A percentile compares a stretch with the other conserved stretches of the same genome.
Conservation (phyloP, 2,329 filamentous ascomycete genomes). For the Elsinoe ampelina region DNA sequence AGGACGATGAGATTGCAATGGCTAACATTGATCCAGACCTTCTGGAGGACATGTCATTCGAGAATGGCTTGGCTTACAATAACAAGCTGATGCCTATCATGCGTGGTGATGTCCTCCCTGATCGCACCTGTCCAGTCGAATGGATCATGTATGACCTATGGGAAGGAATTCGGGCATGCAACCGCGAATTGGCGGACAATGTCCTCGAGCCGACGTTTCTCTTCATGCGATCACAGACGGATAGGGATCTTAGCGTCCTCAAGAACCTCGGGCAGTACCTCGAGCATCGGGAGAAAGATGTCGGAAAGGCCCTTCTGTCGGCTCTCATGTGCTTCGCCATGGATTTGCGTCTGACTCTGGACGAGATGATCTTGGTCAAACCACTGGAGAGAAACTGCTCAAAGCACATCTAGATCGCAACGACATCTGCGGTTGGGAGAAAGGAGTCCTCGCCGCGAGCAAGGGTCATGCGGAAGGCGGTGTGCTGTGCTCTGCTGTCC, state of each 20-base stretch:
- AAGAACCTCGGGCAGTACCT: slow-evolving; percentile 29
- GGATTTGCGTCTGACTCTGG: slow-evolving; percentile 22
- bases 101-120: slow-evolving; percentile 25
- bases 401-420: slow-evolving; percentile 34
- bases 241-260: slow-evolving; percentile 20
- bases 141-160: slow-evolving; percentile 35
- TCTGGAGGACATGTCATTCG: slow-evolving; percentile 35
- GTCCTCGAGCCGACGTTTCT: slow-evolving; percentile 31
- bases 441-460: slow-evolving; percentile 25
- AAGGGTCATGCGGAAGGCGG: slow-evolving; percentile 22
- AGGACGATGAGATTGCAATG: background rate
- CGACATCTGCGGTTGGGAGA: slow-evolving; percentile 36
- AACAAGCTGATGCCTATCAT: slow-evolving; percentile 30
- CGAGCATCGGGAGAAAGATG: slow-evolving; percentile 32
- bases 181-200: slow-evolving; percentile 29
- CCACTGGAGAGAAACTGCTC: slow-evolving; percentile 29
- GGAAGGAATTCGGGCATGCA: slow-evolving; percentile 31
- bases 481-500: slow-evolving; percentile 27
- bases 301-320: slow-evolving; percentile 36
- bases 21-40: slow-evolving; percentile 25
- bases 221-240: slow-evolving; percentile 36
- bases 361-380: slow-evolving; percentile 22
- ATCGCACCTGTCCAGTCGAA: slow-evolving; percentile 29
- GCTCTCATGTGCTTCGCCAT: slow-evolving; percentile 34
- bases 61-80: slow-evolving; percentile 32